A percentile compares a stretch with the other conserved stretches of the same genome.
Conservation (phyloP, 371 early-diverging fungal genomes). For the Thermomucor indicae-seudaticae region DNA sequence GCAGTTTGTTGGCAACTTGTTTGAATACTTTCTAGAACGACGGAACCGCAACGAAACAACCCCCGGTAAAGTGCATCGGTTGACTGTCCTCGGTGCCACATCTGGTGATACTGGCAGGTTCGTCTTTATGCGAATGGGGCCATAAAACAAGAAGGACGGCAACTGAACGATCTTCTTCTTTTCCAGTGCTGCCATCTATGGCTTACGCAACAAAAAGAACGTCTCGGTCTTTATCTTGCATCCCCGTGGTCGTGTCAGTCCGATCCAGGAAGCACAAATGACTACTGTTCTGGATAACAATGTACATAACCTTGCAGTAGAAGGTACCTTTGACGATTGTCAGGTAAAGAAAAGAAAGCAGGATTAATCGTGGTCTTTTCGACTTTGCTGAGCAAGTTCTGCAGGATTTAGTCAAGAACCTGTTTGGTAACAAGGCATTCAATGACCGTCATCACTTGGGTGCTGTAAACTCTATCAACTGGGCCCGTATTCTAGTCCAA, state of each 20-base stretch:
- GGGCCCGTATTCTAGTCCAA: slow-evolving; percentile 96
- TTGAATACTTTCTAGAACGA: slow-evolving; percentile 92
- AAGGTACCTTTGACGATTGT: slow-evolving; percentile 97
- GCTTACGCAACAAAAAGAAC: slow-evolving; percentile 89
- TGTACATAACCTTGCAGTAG: slow-evolving; percentile 88
- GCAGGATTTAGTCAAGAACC: slow-evolving; percentile 83
- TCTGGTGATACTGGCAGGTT: slow-evolving; percentile 95
- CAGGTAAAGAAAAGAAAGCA: no score
- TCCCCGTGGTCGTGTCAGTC: slow-evolving; percentile 86
- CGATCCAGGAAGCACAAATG: slow-evolving; percentile 97
- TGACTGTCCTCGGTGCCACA: slow-evolving; percentile 97
- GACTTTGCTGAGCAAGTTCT: not conserved
- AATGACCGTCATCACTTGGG: slow-evolving; percentile 76
- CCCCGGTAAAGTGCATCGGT: slow-evolving; percentile 51
- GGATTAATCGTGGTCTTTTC: slow-evolving; percentile 11
- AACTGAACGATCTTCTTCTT: slow-evolving; percentile 1
- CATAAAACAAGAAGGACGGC: not conserved
- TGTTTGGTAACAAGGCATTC: slow-evolving; percentile 82
- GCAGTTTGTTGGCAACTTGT: slow-evolving; percentile 95
- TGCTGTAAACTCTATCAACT: slow-evolving; percentile 98
- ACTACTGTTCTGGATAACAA: slow-evolving; percentile 91
- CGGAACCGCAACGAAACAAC: slow-evolving; percentile 53
- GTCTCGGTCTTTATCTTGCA: slow-evolving; percentile 92
- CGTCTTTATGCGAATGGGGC: not conserved
- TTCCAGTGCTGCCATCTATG: slow-evolving; percentile 94